Evolutionary conservation across 306 rosid genomes (phyloP), one percentile per base, ranked within the genome.

Genomic region (Vigna unguiculata): DNA sequence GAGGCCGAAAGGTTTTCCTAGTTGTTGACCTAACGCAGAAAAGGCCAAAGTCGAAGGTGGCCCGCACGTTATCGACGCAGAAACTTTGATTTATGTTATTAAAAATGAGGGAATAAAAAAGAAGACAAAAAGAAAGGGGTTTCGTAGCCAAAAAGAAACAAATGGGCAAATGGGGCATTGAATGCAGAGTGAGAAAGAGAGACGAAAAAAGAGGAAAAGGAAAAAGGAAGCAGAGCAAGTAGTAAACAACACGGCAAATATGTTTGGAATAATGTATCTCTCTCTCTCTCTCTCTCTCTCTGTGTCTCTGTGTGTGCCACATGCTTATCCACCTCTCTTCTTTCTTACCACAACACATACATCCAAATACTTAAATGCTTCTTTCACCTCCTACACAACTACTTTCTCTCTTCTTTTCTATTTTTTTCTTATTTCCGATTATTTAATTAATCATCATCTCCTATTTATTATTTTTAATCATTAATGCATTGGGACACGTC

Each of bases 11-110:
- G 84, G 62, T 83, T 73, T 84, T 86, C 87, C 89, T 68, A 71
- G 88, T 85, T 87, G 96, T 90, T 87, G 91, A 93, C 96, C 93
- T 75, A 83, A 81, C 48, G 55, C 94, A 75, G 52, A 71, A 82
- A 77, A 77, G 74, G 86, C 88, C 96, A 93, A 89, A 87, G 75
- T 60, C 64, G 49, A 16, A 62, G 69, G 84, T 86, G 96, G 91
- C 73, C 86, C 88, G 82, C 93, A 81, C 81, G 86, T 84, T 84
- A 34, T 78, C 73, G 17, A 48, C 15, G 61, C 34, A 30, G 22
- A 32, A 48, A 16, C 62, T 25, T 49, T 75, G 6, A 52, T 67
- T 58, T 49, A 21, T 58, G 22, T n/a, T 49, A 17, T n/a, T 49
- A 17, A 13, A 28, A 28, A 67, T 34, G 15, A 68, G 55, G 9